Evolutionary conservation across 202 grass and related monocot genomes (phyloP), one percentile per base, ranked within the genome.

Genomic region (Digitaria exilis): DNA sequence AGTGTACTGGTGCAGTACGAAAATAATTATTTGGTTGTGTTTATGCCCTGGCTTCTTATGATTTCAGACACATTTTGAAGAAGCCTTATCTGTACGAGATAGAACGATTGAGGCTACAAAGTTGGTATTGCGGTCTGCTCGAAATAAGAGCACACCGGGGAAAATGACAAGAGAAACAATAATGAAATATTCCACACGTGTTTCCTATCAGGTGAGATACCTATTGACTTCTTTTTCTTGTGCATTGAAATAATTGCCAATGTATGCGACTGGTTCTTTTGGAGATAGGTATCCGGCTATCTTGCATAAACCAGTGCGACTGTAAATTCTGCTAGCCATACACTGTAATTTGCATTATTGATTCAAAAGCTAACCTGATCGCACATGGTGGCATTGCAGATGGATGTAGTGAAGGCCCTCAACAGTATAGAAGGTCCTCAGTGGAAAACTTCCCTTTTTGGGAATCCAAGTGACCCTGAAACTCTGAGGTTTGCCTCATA

Each of bases 371-470:
- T 85, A 65, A 86, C 65, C 21, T 39, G 41, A 59, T 84, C 74
- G 13, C 39, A 58, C 59, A 67, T 91, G 66, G 88, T 83, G 61
- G 61, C 58, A 71, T 42, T 72, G 74, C 78, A 97, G 95, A 88
- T 94, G 84, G 92, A 97, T 82, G 90, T 97, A 74, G 95, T 97
- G 84, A 94, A 94, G 88, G 86, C 90, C 44, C 80, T 97, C 76
- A 97, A 97, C 63, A 86, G 69, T 91, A 49, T 82, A 71, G 95
- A 97, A 71, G 95, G 95, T 42, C 92, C 92, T 91, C 95, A 97
- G 82, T 97, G 95, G 95, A 97, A 91, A 62, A 87, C 90, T 75
- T 97, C 95, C 68, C 90, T 97, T 56, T 97, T 94, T 74, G 95
- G 95, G 70, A 97, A 93, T 91, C 95, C 92, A 82, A 85, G 77